Evolutionary conservation across 2,329 filamentous ascomycete species (phyloP), one percentile per base, ranked within the genome.

Genomic region (Didymosphaeria variabile): DNA sequence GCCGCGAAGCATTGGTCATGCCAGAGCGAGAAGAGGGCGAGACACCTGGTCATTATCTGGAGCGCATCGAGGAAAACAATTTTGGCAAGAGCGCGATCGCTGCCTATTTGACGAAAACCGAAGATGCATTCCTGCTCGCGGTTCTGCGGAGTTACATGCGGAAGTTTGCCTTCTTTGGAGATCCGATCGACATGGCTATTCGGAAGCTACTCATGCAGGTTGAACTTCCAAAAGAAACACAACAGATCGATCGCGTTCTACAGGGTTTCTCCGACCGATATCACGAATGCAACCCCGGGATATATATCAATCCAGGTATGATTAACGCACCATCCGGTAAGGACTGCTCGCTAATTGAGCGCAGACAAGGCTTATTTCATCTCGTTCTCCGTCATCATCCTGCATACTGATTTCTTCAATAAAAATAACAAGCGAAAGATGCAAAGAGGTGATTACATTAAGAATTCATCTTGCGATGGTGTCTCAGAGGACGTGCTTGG

Each of bases 391-490:
- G 88, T 99, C 59, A 87, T 99, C 61, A 97, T 99, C 68, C 84
- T 99, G 36, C 95, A 99, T 72, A 98, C 95, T 0, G 95, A 99
- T 75, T 92, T 97, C n/a, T 98, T 98, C 87, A 99, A 99, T 84
- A 97, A 97, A 80, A 99, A 98, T 82, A 98, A 98, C 82, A 98
- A 98, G 81, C 88, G 95, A 78, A 99, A 99, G 80, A 99, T 99
- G 95, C 93, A 97, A 74, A 96, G 97, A 75, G 82, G 86, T 0
- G 95, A 98, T 73, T 99, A 99, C 79, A 85, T 98, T 69, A 97
- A 96, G 79, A 98, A 98, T 76, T 96, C 94, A 0, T 89, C 89
- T 23, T 93, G 92, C 3, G 94, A 98, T 75, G 93, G 93, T 6
- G 91, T 98, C n/a, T 92, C 91, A 55, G 92, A 96, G 67, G 94